Percentiles rank a stretch among this genome's conserved stretches.
These are phyloP conservation scores for Pleurotus pulmonarius DNA, from an alignment of 768 basidiomycete genomes.

Conservation along the genomic window DNA sequence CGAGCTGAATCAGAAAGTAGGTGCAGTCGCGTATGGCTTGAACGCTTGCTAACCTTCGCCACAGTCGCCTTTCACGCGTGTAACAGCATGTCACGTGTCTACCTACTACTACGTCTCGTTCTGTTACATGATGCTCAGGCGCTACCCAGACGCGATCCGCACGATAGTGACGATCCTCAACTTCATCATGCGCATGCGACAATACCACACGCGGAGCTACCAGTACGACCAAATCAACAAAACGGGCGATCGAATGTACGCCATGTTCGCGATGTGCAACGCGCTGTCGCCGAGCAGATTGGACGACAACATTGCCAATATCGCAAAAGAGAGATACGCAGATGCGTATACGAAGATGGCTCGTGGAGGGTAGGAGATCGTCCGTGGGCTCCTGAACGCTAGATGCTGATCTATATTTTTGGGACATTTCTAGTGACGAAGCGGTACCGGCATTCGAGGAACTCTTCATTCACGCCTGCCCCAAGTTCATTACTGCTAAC, in stretches of 20 bases:
- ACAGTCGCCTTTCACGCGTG: slow-evolving; percentile 88
- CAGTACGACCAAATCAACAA: slow-evolving; percentile 99
- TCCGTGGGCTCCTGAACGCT: background rate
- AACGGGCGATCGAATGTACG: slow-evolving; percentile 97
- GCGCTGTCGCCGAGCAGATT: slow-evolving; percentile 88
- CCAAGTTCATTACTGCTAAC: slow-evolving; percentile 95
- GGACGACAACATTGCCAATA: slow-evolving; percentile 92
- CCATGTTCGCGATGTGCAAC: slow-evolving; percentile 90
- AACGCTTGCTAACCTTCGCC: background rate
- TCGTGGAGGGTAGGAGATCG: slow-evolving; percentile 54
- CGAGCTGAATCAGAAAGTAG: slow-evolving; percentile 84
- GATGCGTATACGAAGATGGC: slow-evolving; percentile 87
- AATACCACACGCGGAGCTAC: slow-evolving; percentile 94
- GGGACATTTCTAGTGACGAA: slow-evolving; percentile 46
- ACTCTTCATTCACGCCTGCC: slow-evolving; percentile 91
- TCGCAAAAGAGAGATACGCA: slow-evolving; percentile 90
- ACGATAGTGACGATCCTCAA: slow-evolving; percentile 90
- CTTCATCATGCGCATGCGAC: slow-evolving; percentile 94
- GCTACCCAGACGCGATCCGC: slow-evolving; percentile 94
- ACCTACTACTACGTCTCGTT: slow-evolving; percentile 96
- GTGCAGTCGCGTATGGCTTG: background rate
- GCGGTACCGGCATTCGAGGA: slow-evolving; percentile 82
- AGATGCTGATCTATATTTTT: background rate
- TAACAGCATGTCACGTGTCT: slow-evolving; percentile 95
- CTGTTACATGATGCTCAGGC: slow-evolving; percentile 92